Evolutionary conservation across 228 moss, liverwort and hornwort genomes (phyloP), one percentile per base, ranked within the genome.

Genomic region (Sphagnum fallax): DNA sequence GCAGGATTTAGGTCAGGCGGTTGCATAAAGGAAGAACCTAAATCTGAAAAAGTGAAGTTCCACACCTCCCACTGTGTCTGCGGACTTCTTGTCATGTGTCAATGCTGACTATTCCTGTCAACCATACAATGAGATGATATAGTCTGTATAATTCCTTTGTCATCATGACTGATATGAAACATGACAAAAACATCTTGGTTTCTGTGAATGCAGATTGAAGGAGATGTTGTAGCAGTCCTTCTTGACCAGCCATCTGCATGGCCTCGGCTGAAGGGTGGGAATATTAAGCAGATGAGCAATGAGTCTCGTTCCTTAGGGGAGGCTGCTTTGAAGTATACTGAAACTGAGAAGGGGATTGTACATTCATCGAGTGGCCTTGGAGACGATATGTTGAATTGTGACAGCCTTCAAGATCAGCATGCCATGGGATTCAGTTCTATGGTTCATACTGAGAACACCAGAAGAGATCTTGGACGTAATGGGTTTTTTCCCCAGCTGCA

Each of bases 141-240:
- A 32, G 32, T 32, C 3, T 32, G 32, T 32, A 32, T 32, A 32
- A 32, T 32, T 32, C 32, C 32, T 32, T 2, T 32, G 2, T 2
- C 32, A 32, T 32, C 32, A 32, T 32, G 32, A 32, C 32, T 32
- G 32, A 32, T 32, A 32, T 32, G 32, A 2, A 32, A 2, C 32
- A 32, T 32, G 32, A 32, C 32, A 32, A 32, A 32, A 32, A 32
- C 32, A 32, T 49, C 16, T 65, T 0, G 6, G 7, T 6, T 32
- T n/a, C 49, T 80, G 49, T 51, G 70, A n/a, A 50, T 80, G 9
- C 77, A 95, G 95, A 95, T 95, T 79, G 95, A 95, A 77, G 92
- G 92, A 11, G 95, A 95, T 78, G 71, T 87, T 10, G 95, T 95
- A 64, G 92, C 81, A 53, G 85, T 95, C 60, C 80, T 79, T 75